Percentiles rank a stretch among this genome's conserved stretches.
phyloP scores from a whole-genome alignment of 345 rosid species.

The Linum usitatissimum region DNA sequence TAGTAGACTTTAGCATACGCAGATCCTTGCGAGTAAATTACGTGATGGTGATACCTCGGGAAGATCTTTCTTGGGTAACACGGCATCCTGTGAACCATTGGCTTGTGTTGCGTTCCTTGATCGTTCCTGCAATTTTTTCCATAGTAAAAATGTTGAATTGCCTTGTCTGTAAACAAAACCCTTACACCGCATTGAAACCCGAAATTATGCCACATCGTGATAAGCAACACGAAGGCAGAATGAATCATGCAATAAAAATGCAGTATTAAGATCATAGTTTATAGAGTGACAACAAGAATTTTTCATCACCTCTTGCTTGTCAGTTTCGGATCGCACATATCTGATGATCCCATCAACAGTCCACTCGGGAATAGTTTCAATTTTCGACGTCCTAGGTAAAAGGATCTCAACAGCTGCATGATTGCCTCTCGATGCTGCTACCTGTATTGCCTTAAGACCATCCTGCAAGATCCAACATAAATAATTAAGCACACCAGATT shows the following conservation, averaged over 20 bases:
- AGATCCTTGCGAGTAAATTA: not conserved
- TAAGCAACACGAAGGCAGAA: no score
- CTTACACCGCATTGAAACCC: not conserved
- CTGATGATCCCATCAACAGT: conserved; percentile 60
- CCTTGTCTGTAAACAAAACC: not conserved
- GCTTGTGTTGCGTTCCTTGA: conserved; percentile 22
- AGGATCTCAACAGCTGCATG: conserved; percentile 59
- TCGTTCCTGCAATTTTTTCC: conserved; percentile 35
- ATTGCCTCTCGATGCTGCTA: conserved; percentile 73
- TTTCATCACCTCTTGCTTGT: conserved; percentile 31
- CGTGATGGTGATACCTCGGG: conserved; percentile 38
- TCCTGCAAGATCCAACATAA: conserved; percentile 34
- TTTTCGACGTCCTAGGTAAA: conserved; percentile 50
- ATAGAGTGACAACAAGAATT: not conserved
- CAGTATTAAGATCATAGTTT: no score
- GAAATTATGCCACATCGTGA: no score
- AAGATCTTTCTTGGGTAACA: conserved; percentile 28
- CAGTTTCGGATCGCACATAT: conserved; percentile 42
- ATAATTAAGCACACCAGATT: not conserved
- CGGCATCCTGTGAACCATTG: conserved; percentile 14
- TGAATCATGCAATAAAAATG: no score
- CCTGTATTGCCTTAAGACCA: conserved; percentile 67
- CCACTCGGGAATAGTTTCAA: conserved; percentile 53
- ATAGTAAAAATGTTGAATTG: not conserved
- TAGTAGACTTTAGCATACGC: no score